A percentile compares a stretch with the other conserved stretches of the same genome.
These are phyloP conservation scores for Colletotrichum sp. DNA, from an alignment of 2,329 filamentous ascomycete genomes.

Conservation along the genomic window DNA sequence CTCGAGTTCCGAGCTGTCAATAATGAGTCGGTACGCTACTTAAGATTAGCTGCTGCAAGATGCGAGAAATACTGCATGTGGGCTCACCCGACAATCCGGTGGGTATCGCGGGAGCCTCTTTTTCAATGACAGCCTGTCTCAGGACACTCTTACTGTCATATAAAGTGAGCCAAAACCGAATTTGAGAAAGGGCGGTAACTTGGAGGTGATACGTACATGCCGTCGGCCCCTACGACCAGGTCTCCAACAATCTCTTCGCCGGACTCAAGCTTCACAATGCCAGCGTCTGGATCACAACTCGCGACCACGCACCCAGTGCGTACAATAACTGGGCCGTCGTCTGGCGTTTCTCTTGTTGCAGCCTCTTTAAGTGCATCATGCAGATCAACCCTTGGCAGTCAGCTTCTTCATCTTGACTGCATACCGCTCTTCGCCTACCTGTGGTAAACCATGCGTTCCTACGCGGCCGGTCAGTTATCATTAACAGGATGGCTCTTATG, in stretches of 20 bases:
- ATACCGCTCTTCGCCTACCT: conserved; percentile 27
- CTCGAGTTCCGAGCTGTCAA: conserved; percentile 18
- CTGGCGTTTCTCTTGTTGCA: conserved; percentile 24
- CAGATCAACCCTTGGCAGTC: conserved; percentile 29
- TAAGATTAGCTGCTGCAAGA: neutral
- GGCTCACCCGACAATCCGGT: conserved; percentile 35
- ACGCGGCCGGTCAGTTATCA: neutral
- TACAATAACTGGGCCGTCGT: conserved; percentile 29
- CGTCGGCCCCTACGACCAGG: conserved; percentile 41
- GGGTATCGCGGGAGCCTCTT: conserved; percentile 26
- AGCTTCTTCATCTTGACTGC: neutral
- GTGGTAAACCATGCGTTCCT: conserved; percentile 44
- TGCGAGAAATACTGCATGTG: fast-evolving
- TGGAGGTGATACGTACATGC: conserved; percentile 26
- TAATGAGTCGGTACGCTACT: conserved; percentile 39
- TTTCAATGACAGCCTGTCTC: conserved; percentile 20
- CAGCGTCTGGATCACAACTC: conserved; percentile 45
- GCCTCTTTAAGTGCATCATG: conserved; percentile 35
- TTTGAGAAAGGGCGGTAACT: fast-evolving
- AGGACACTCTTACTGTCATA: neutral
- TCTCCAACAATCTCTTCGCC: conserved; percentile 33
- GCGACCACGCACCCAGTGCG: conserved; percentile 28
- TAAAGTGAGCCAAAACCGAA: neutral
- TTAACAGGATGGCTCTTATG: neutral
- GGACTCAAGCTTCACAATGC: conserved; percentile 35